Conservation (phyloP, 257 asterid genomes). For the Penstemon davidsonii region DNA sequence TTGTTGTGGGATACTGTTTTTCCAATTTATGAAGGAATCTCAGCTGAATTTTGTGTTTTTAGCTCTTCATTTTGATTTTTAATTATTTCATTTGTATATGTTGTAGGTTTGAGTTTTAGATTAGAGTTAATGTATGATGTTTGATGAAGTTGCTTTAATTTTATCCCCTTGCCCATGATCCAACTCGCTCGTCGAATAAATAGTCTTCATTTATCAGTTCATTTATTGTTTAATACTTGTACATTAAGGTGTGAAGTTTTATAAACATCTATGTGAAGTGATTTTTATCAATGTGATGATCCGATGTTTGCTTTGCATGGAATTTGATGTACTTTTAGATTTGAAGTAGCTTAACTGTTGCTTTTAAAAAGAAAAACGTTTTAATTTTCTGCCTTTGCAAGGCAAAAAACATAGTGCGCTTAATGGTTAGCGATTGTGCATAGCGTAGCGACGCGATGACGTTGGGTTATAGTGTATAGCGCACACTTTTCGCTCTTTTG, state of each 20-base stretch:
- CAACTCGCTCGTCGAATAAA: background rate
- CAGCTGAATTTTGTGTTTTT: too few species aligned
- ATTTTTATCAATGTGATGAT: background rate
- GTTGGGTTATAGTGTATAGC: too few species aligned
- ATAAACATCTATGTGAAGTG: background rate
- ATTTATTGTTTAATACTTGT: background rate
- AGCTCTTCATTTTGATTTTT: slow-evolving; percentile 31
- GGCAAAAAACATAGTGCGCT: too few species aligned
- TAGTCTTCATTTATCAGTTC: background rate
- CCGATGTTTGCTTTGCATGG: background rate
- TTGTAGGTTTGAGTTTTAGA: slow-evolving; percentile 22
- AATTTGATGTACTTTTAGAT: background rate
- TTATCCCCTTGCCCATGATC: background rate
- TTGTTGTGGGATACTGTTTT: slow-evolving; percentile 13
- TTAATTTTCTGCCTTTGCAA: too few species aligned
- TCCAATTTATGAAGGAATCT: slow-evolving; percentile 24
- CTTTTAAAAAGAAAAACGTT: too few species aligned
- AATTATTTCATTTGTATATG: slow-evolving; percentile 24
- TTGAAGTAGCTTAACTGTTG: background rate
- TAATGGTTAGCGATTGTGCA: too few species aligned
- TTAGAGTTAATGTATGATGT: background rate
- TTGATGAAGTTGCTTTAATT: slow-evolving; percentile 16
- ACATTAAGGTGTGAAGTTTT: background rate
- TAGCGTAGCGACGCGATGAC: too few species aligned
- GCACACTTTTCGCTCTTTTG: too few species aligned